phyloP scores from a whole-genome alignment of 225 moss, liverwort and hornwort genomes.

The Pleurozium schreberi region DNA sequence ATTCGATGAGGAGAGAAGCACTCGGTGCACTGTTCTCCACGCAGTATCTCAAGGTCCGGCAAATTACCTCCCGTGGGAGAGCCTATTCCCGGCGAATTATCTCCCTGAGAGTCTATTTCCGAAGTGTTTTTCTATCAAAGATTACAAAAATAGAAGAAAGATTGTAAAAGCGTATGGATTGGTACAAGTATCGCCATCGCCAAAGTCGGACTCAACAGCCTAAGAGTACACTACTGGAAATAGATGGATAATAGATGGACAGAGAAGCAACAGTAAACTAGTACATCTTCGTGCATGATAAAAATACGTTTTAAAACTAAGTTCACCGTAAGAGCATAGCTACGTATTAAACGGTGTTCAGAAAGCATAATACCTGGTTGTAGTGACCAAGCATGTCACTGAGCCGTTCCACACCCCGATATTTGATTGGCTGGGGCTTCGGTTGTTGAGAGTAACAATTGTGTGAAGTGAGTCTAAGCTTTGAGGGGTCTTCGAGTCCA shows the following conservation, averaged over 20 bases:
- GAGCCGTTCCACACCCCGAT: slow-evolving; percentile 45
- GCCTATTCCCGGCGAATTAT: no score
- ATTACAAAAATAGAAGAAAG: not conserved
- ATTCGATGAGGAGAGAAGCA: not conserved
- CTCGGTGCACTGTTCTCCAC: not conserved
- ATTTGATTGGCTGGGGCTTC: slow-evolving; percentile 50
- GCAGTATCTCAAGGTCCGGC: not conserved
- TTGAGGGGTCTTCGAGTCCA: slow-evolving; percentile 40
- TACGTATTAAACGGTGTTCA: not conserved
- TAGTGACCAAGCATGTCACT: slow-evolving; percentile 64
- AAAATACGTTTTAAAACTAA: not conserved
- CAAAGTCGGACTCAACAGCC: not conserved
- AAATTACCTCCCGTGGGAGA: not conserved
- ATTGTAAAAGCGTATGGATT: not conserved
- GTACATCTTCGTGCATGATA: not conserved
- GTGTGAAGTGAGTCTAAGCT: slow-evolving; percentile 54
- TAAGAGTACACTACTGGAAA: not conserved
- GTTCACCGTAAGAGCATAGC: not conserved
- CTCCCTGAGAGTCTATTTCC: not conserved
- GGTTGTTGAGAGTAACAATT: slow-evolving; percentile 67
- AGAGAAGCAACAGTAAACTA: not conserved
- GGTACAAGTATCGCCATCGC: not conserved
- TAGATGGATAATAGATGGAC: not conserved
- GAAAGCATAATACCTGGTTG: slow-evolving; percentile 33
- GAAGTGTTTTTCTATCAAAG: not conserved